Evolutionary conservation across 1,284 basidiomycete species (phyloP).

Genomic region (Gymnopus androsaceus): DNA sequence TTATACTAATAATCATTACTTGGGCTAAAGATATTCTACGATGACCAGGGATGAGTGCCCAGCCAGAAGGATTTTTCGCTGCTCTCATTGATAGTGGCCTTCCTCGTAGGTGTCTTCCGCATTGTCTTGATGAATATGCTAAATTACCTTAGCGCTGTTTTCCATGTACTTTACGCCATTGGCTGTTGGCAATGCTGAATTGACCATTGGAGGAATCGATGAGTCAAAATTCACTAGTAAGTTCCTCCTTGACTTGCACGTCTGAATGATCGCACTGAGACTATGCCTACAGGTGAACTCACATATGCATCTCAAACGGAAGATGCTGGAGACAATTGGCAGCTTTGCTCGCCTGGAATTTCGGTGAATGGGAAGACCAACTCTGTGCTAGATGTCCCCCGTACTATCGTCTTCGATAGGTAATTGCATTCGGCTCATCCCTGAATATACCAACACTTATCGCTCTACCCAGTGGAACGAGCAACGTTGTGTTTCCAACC

Average conservation of each 20-base stretch:
- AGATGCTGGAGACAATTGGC: constrained; percentile 44
- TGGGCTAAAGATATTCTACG: constrained; percentile 1
- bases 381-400: constrained; percentile 37
- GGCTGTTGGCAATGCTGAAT: constrained; percentile 49
- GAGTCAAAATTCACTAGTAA: constrained; percentile 50
- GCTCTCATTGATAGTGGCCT: neutral
- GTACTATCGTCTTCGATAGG: constrained; percentile 57
- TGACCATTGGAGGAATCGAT: constrained; percentile 57
- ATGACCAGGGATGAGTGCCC: constrained; percentile 48
- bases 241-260: constrained; percentile 15
- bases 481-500: constrained; percentile 52
- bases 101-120: neutral
- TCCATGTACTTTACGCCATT: constrained; percentile 53
- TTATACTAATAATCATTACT: neutral
- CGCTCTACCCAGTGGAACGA: too few relatives aligned
- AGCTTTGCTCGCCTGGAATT: constrained; percentile 46
- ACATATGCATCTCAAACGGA: constrained; percentile 43
- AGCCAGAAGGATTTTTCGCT: constrained; percentile 50
- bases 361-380: constrained; percentile 56
- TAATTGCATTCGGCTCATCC: too few relatives aligned
- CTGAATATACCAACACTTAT: too few relatives aligned
- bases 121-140: too few relatives aligned
- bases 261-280: neutral
- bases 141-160: constrained; percentile 51
- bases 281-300: constrained; percentile 40